phyloP scores from a whole-genome alignment of 345 rosid genomes.

The Streptanthus diversifolius region DNA sequence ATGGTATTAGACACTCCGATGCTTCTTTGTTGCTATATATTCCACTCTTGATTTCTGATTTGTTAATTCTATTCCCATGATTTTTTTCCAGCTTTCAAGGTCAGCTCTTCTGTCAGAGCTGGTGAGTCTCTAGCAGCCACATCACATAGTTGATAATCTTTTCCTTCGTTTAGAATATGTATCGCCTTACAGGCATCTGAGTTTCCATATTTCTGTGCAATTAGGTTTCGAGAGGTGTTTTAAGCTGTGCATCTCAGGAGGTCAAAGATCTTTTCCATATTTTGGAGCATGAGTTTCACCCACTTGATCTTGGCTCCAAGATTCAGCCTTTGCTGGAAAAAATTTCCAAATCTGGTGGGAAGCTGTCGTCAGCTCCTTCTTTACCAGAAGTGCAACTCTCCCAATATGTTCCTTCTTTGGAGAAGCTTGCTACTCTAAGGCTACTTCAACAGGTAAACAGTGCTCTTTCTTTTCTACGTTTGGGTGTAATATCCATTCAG shows the following conservation, averaged over 20 bases:
- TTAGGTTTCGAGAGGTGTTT: constrained; percentile 84
- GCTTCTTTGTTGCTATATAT: neutral
- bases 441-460: constrained; percentile 79
- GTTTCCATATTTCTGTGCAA: constrained; percentile 4
- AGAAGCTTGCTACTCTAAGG: constrained; percentile 85
- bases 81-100: constrained; percentile 69
- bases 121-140: constrained; percentile 48
- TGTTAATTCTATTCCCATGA: constrained; percentile 11
- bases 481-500: neutral
- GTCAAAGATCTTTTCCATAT: constrained; percentile 91
- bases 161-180: constrained; percentile 12
- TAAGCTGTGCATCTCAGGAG: constrained; percentile 94
- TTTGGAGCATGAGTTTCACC: constrained; percentile 84
- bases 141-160: constrained; percentile 5
- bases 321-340: constrained; percentile 69
- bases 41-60: neutral
- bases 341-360: constrained; percentile 85
- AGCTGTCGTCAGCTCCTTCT: constrained; percentile 85
- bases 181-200: neutral
- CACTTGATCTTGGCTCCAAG: constrained; percentile 78
- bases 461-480: constrained; percentile 1
- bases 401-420: constrained; percentile 75
- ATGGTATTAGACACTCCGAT: constrained; percentile 45
- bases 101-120: constrained; percentile 81
- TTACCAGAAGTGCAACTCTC: constrained; percentile 85